Evolutionary conservation across 352 stramenopile species (phyloP), one percentile per base, ranked within the genome.

Genomic region (Globisporangium recalcitrans): DNA sequence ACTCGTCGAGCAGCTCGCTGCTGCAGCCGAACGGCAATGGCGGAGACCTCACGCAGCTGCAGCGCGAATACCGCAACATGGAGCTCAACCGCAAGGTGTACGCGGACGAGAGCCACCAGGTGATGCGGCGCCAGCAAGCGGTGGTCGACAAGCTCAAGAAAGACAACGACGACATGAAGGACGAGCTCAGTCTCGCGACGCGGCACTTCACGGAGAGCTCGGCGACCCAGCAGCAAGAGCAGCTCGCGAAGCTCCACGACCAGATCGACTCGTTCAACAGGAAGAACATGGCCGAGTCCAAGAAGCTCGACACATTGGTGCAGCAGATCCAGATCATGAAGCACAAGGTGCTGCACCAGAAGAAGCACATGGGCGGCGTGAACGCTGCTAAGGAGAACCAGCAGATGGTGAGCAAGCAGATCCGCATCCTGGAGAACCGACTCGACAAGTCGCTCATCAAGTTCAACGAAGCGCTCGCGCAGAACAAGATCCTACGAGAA

Each of bases 391-490:
- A 93, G 38, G 95, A 99, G 71, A 98, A 98, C 73, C 87, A 98
- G 60, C 80, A 95, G 69, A 96, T 98, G 78, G 84, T 98, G 27
- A 83, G 93, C 70, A 99, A 98, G 74, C 95, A 98, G 78, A 98
- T 98, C 51, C 82, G 83, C 40, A 98, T 98, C 53, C 74, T 99
- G n/a, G 96, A 99, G 68, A 98, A 98, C 73, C 84, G 93, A 1
- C 78, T 99, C 42, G 95, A 99, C 75, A 98, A 98, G 75, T 96
- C 95, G 27, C 76, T 98, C 16, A 76, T 98, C 32, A 98, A 98
- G 71, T 98, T 98, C 62, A 99, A 99, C 71, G 94, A 98, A 68
- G 88, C 88, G 47, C 80, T 98, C 8, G 89, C 91, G 14, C 75
- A 93, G 36, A 98, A 98, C 70, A 98, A 98, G 66, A 67, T 81